A percentile compares a stretch with the other conserved stretches of the same genome.
Conservation (phyloP, 352 stramenopile genomes). For the Globisporangium echinulatum region DNA sequence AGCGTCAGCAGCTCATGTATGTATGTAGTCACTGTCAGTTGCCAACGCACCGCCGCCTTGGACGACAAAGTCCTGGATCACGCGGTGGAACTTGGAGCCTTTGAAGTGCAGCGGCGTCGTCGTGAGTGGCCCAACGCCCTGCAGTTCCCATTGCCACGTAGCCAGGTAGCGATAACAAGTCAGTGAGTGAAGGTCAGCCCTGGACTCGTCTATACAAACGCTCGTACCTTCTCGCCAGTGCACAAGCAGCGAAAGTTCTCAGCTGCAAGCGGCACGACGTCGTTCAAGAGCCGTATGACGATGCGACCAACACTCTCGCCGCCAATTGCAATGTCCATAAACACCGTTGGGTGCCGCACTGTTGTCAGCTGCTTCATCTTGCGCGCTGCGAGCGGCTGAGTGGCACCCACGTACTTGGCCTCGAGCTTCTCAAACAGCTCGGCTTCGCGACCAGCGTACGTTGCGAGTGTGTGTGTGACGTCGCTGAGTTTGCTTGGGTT, state of each 20-base stretch:
- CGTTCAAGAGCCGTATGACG: slow-evolving; percentile 93
- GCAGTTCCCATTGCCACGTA: no score
- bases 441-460: slow-evolving; percentile 52
- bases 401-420: slow-evolving; percentile 44
- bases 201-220: not conserved
- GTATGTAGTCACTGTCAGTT: no score
- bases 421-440: slow-evolving; percentile 64
- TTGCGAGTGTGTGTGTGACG: slow-evolving; percentile 49
- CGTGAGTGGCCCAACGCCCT: slow-evolving; percentile 18
- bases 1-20: no score
- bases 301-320: slow-evolving; percentile 80
- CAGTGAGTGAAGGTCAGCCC: not conserved
- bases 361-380: slow-evolving; percentile 54
- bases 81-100: slow-evolving; percentile 83
- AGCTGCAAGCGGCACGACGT: slow-evolving; percentile 90
- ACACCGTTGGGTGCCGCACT: slow-evolving; percentile 83
- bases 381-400: slow-evolving; percentile 24
- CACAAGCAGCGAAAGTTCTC: slow-evolving; percentile 93
- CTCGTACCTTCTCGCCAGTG: slow-evolving; percentile 67
- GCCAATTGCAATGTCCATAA: slow-evolving; percentile 92
- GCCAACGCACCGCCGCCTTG: slow-evolving; percentile 53
- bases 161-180: not conserved
- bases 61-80: slow-evolving; percentile 92
- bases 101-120: slow-evolving; percentile 72
- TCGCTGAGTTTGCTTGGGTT: slow-evolving; percentile 49